Evolutionary conservation across 2,329 filamentous ascomycete genomes (phyloP).

Genomic region (Trichoderma sp.): DNA sequence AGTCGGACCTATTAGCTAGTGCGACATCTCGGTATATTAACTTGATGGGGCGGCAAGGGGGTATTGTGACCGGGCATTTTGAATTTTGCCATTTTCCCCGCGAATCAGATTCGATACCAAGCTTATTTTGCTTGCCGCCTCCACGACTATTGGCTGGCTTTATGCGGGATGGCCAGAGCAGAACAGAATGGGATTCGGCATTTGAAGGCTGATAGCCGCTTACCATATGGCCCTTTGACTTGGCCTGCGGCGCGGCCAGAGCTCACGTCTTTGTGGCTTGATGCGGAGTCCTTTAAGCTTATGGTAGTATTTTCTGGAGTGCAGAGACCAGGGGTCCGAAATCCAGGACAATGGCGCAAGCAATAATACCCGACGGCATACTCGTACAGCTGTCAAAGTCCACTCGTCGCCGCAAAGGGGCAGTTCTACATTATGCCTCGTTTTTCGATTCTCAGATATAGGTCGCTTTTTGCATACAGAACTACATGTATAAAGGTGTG

Average conservation of each 20-base stretch:
- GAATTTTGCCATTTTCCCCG: conserved; percentile 9
- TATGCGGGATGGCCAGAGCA: neutral
- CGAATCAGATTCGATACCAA: conserved; percentile 6
- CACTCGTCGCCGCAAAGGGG: neutral
- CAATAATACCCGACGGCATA: conserved; percentile 5
- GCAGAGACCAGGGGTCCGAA: neutral
- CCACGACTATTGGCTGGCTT: neutral
- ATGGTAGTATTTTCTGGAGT: conserved; percentile 17
- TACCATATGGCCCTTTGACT: neutral
- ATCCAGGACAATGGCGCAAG: neutral
- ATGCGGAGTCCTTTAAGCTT: conserved; percentile 8
- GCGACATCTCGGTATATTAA: conserved; percentile 19
- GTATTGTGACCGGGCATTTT: neutral
- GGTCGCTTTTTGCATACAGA: neutral
- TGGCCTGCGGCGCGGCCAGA: neutral
- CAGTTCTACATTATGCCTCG: neutral
- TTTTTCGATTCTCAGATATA: neutral
- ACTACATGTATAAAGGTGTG: neutral
- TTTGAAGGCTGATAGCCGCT: neutral
- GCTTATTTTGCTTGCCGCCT: neutral
- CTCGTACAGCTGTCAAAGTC: neutral
- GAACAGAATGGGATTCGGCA: neutral
- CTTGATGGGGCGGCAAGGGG: conserved; percentile 7
- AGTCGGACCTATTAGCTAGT: conserved; percentile 21
- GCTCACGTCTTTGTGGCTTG: neutral